Conservation (phyloP, 176 grass and related monocot species). For the sorghum (Sorghum bicolor) region Sorghum_bicolor_NCBIv3 NC_012879.2:53458001-53458500, state of each 20-base stretch:
- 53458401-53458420: background rate
- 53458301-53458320: constrained; percentile 27
- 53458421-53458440: background rate
- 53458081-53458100: constrained; percentile 26
- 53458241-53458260: background rate
- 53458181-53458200: constrained; percentile 36
- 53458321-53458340: constrained; percentile 25
- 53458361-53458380: constrained; percentile 5
- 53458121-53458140: constrained; percentile 34
- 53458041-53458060: background rate
- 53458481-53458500: background rate
- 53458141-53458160: constrained; percentile 28
- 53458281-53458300: constrained; percentile 1
- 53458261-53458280: constrained; percentile 19
- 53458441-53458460: background rate
- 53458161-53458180: constrained; percentile 18
- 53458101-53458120: constrained; percentile 30
- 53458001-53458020: background rate
- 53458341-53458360: background rate
- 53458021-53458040: background rate
- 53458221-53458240: constrained; percentile 5
- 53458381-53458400: background rate
- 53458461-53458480: background rate
- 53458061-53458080: background rate
- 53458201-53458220: constrained; percentile 30